phyloP scores from a whole-genome alignment of 176 grass and related monocot species.

The Tillandsia leiboldiana region DNA sequence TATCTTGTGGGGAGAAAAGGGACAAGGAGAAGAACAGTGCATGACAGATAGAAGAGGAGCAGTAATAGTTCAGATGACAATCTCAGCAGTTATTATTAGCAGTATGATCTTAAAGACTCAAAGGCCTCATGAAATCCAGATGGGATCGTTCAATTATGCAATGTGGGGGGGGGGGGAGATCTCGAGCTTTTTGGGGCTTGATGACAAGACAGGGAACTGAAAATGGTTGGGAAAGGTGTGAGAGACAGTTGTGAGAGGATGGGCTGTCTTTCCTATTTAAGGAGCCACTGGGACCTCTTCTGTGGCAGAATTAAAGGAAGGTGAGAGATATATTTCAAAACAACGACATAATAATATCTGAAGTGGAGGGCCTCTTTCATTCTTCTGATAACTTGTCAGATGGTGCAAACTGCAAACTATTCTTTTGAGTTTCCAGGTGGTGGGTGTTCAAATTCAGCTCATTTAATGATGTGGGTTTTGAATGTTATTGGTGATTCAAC shows the following conservation, averaged over 20 bases:
- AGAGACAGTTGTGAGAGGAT: slow-evolving; percentile 41
- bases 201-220: slow-evolving; percentile 38
- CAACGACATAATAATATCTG: no score
- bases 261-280: slow-evolving; percentile 53
- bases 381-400: slow-evolving; percentile 28
- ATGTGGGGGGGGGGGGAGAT: neutral
- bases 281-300: slow-evolving; percentile 14
- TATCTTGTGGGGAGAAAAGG: neutral
- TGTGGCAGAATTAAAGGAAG: neutral
- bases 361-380: slow-evolving; percentile 18
- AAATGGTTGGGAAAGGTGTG: slow-evolving; percentile 53
- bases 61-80: slow-evolving; percentile 4
- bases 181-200: slow-evolving; percentile 11
- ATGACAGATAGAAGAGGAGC: slow-evolving; percentile 11
- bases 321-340: no score
- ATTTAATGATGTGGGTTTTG: slow-evolving; percentile 4
- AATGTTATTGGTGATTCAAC: neutral
- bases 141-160: slow-evolving; percentile 50
- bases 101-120: slow-evolving; percentile 34
- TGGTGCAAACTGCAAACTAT: slow-evolving; percentile 41
- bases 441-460: slow-evolving; percentile 9
- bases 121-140: slow-evolving; percentile 45
- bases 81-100: slow-evolving; percentile 15
- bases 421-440: slow-evolving; percentile 10
- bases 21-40: slow-evolving; percentile 9